Percentiles rank a stretch among this genome's conserved stretches.
phyloP scores from a whole-genome alignment of 2,329 filamentous ascomycete genomes.

The Phialophora tarda region DNA sequence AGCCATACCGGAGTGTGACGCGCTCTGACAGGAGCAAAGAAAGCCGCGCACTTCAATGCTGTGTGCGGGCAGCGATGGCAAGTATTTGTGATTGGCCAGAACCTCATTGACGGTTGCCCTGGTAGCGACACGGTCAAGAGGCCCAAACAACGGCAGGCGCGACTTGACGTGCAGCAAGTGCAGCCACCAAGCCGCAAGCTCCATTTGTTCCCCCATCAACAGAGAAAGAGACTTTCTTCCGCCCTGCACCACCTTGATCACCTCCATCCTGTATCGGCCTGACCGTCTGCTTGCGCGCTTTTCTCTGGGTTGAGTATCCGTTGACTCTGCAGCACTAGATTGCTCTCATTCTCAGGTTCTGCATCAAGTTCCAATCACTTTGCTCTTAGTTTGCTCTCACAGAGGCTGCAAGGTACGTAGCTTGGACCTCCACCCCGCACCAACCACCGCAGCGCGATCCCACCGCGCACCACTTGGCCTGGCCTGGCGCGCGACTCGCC shows the following conservation, averaged over 20 bases:
- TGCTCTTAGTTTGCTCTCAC: not conserved
- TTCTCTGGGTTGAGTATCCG: conserved; percentile 1
- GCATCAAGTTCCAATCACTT: conserved; percentile 3
- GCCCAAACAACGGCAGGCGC: conserved; percentile 20
- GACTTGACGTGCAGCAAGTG: conserved; percentile 17
- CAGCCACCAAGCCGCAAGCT: conserved; percentile 5
- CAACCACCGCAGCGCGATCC: conserved; percentile 7
- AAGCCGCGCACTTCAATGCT: too few relatives aligned
- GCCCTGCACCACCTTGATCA: conserved; percentile 1
- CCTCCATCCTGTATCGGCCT: conserved; percentile 4
- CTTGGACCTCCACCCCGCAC: conserved; percentile 8
- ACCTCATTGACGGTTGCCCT: conserved; percentile 13
- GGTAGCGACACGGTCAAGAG: conserved; percentile 10
- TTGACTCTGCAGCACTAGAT: conserved; percentile 9
- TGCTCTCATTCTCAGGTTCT: conserved; percentile 10
- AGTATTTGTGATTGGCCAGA: not conserved
- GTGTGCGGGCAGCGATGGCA: not conserved
- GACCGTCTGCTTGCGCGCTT: not conserved
- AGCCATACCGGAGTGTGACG: too few relatives aligned
- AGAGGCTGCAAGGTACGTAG: conserved; percentile 1
- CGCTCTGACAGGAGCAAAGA: too few relatives aligned
- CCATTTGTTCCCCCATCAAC: conserved; percentile 18
- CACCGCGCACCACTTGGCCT: not conserved
- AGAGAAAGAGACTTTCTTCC: not conserved
- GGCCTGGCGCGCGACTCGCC: conserved; percentile 4